phyloP scores from a whole-genome alignment of 192 early-diverging fungal species.

The Coemansia sp. region DNA sequence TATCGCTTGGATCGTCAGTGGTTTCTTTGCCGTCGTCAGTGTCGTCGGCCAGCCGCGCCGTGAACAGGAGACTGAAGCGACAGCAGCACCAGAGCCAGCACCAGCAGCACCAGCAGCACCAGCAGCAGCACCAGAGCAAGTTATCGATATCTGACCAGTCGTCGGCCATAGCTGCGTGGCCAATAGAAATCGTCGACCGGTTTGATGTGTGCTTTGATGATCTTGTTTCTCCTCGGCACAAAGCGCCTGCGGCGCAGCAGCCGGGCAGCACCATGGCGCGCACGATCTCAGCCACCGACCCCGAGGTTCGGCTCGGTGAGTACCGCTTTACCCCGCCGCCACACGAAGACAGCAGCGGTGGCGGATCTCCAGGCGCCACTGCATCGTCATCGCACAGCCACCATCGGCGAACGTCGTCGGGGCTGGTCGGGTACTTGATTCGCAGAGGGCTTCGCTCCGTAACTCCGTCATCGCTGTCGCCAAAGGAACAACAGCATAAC shows the following conservation, averaged over 20 bases:
- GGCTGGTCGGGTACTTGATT: slow-evolving; percentile 40
- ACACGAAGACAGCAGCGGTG: slow-evolving; percentile 2
- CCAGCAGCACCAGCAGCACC: not conserved
- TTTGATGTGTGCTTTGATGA: slow-evolving; percentile 51
- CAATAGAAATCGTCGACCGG: slow-evolving; percentile 41
- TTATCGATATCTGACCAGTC: slow-evolving; percentile 31
- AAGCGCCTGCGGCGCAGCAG: not conserved
- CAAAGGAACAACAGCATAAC: not conserved
- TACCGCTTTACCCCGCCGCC: slow-evolving; percentile 21
- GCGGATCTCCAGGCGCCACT: not conserved
- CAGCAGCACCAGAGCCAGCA: not conserved
- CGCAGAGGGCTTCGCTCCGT: slow-evolving; percentile 36
- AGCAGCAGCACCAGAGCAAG: slow-evolving; percentile 1
- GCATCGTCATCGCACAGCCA: slow-evolving; percentile 1
- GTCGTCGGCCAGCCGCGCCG: slow-evolving; percentile 5
- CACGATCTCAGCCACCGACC: not conserved
- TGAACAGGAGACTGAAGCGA: not conserved
- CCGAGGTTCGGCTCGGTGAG: slow-evolving; percentile 15
- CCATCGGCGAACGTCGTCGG: slow-evolving; percentile 45
- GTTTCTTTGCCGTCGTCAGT: not conserved
- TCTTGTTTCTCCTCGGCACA: slow-evolving; percentile 27
- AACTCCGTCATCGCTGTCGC: slow-evolving; percentile 12
- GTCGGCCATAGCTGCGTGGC: slow-evolving; percentile 50
- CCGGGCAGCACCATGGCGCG: not conserved
- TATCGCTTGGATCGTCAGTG: slow-evolving; percentile 10